Evolutionary conservation across 192 early-diverging fungal genomes (phyloP), one percentile per base, ranked within the genome.

Genomic region (Jimgerdemannia lactiflua): DNA sequence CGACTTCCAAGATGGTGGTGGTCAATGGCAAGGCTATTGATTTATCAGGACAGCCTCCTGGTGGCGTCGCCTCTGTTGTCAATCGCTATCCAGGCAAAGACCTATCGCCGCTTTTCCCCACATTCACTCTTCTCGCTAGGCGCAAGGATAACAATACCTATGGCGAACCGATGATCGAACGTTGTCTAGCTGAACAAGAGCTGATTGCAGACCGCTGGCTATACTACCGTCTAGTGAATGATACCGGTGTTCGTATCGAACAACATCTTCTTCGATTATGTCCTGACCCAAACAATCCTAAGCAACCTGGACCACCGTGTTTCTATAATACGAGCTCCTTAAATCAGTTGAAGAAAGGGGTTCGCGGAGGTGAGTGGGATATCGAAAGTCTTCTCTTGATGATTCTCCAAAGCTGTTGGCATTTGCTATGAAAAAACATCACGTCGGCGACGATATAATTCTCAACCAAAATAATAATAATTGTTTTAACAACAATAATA

Each of bases 21-120:
- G 75, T 77, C 10, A 81, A 81, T 67, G 81, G 81, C 10, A 64
- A 64, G 43, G 78, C 76, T 39, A 64, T 83, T 41, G 68, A 83
- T 71, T 72, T 72, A 75, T 19, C 65, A 10, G 42, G 71, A 20
- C 72, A 71, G 42, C 65, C 65, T 4, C 42, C 42, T 42, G 17
- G 75, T 9, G 63, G 39, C 39, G 64, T 83, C 63, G 78, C 81
- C 3, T 17, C 69, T 10, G 65, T 64, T 42, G 78, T 83, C 3
- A 74, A 67, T 29, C 40, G 67, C 42, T 75, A 83, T 70, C 64
- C 74, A 18, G 75, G 75, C 41, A 67, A 74, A 17, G 81, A 83
- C 44, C 43, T 83, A 3, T 83, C 81, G 4, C 71, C 77, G 49
- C 73, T 79, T 42, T 83, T 83, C 64, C 81, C 81, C 4, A 73